Evolutionary conservation across 768 basidiomycete species (phyloP), one percentile per base, ranked within the genome.

Genomic region (Pulveroboletus ravenelii): DNA sequence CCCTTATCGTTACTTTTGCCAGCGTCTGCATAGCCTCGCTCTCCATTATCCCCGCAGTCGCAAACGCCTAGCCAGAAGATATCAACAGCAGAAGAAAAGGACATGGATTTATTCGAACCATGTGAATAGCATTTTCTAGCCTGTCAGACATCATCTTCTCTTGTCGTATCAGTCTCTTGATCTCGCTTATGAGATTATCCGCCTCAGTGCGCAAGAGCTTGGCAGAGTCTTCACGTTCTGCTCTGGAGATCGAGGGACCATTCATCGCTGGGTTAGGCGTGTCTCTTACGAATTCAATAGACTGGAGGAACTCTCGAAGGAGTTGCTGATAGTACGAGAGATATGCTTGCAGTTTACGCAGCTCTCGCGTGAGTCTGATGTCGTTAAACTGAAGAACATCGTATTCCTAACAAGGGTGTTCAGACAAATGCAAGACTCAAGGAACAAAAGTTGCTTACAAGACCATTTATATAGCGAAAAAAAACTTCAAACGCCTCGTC

Each of bases 311-410:
- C 52, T 82, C 78, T 9, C 75, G 69, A 41, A 84, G 70, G 25
- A 84, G 74, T 18, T 75, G 72, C 14, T 72, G 71, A 58, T 80
- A 82, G 56, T 82, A 78, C 30, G 82, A 56, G 6, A 84, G 70
- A 63, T 82, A 80, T 0, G 82, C 82, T 40, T 80, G 78, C 23
- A 83, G 61, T 52, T 76, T 72, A 56, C 83, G 80, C 35, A 84
- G 66, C 54, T 82, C 78, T 29, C 73, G 74, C 3, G 81, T 81
- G 12, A 80, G 62, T 3, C 63, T 47, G n/a, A 75, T 67, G 45
- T 78, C 71, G 47, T 71, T 72, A 6, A 56, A 61, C 2, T 42
- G 48, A 20, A 80, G 72, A 2, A 78, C 78, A 3, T 66, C 51
- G 3, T 70, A 64, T 67, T 82, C 81, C 79, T 82, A 45, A 27